Evolutionary conservation across 257 asterid genomes (phyloP), one percentile per base, ranked within the genome.

Genomic region (Nicotiana attenuata): DNA sequence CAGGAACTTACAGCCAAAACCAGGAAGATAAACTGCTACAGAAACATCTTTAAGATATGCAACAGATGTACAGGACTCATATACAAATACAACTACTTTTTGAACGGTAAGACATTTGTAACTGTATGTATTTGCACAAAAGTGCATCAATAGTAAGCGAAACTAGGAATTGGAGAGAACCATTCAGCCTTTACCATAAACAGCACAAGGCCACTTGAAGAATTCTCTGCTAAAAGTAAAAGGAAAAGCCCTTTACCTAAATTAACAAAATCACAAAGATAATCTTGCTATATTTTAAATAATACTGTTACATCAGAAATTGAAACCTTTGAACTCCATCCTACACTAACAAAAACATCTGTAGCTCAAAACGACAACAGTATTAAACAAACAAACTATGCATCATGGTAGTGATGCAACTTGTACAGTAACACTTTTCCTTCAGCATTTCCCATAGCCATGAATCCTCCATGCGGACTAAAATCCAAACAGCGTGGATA

Each of bases 381-480:
- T 16, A 82, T 55, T 35, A 41, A 9, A 41, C 80, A 19, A 47
- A 22, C 76, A 65, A 26, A 77, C 87, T 89, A 93, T 0, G 97
- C 97, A 82, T 89, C 91, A 85, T 91, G 88, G 86, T 93, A 94
- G 83, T 96, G 97, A 87, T 96, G 97, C 88, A 96, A 89, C 92
- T 94, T 96, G 91, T 92, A 96, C 69, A 94, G 67, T 80, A 93
- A 41, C 53, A 94, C 97, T 45, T 91, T 93, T 13, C 99, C 98
- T 7, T 89, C 91, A 83, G 98, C 95, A 86, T 96, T 92, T 19
- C 97, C 98, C 88, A 89, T 55, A 0, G 97, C 94, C 97, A 96
- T 91, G 64, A 92, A 96, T 57, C 99, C 99, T 50, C 99, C 97
- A 33, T 78, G 93, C 68, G 99, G 99, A 86, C 99, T 94, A 81